phyloP scores from a whole-genome alignment of 805 yeast genomes.

The Starmera dryadoides region DNA sequence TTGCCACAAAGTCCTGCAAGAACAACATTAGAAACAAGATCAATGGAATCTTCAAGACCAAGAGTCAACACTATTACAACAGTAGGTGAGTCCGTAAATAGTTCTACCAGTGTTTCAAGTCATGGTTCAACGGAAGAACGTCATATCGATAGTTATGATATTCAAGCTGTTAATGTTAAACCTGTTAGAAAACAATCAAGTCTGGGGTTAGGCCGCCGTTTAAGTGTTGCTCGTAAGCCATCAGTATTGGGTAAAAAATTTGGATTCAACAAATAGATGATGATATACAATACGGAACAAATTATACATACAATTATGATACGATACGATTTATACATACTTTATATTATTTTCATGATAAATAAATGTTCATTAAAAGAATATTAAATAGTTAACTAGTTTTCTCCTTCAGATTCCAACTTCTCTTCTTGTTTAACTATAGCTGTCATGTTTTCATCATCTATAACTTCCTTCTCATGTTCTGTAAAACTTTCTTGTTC shows the following conservation, averaged over 20 bases:
- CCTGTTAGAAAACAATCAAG: conserved; percentile 26
- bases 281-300: too few species aligned
- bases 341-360: too few species aligned
- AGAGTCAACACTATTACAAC: conserved; percentile 3
- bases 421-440: too few species aligned
- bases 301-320: too few species aligned
- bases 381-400: too few species aligned
- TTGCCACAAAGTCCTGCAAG: conserved; percentile 46
- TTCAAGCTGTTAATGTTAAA: conserved; percentile 29
- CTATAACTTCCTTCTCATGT: not conserved
- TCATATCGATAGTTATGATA: conserved; percentile 31
- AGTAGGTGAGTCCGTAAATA: not conserved
- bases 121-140: conserved; percentile 8
- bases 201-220: conserved; percentile 20
- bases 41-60: conserved; percentile 9
- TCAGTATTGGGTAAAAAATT: conserved; percentile 14
- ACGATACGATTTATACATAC: too few species aligned
- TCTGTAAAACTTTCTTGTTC: not conserved
- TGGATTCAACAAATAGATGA: too few species aligned
- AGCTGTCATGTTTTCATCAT: not conserved
- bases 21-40: conserved; percentile 14
- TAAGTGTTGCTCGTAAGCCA: conserved; percentile 25
- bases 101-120: conserved; percentile 2
- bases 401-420: too few species aligned
- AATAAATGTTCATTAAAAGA: too few species aligned